Conservation (phyloP, 148 eudicot genomes). For the Chenopodium berlandieri region DNA sequence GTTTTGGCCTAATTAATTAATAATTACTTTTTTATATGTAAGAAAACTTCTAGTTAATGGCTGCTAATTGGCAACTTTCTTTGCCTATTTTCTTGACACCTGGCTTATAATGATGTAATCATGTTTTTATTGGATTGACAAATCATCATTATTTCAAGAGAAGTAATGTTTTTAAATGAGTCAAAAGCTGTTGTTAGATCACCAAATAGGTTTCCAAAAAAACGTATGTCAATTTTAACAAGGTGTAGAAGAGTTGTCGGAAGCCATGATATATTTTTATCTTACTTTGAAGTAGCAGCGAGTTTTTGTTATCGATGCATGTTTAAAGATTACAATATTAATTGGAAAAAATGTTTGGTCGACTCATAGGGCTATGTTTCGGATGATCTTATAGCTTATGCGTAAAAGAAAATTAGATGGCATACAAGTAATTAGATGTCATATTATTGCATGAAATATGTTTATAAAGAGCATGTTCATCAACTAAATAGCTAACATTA, state of each 20-base stretch:
- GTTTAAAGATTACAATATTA: not conserved
- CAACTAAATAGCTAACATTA: too few species aligned
- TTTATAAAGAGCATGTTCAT: too few species aligned
- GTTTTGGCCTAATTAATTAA: not conserved
- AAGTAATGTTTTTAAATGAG: not conserved
- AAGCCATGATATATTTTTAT: not conserved
- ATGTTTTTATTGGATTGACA: not conserved
- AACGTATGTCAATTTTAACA: not conserved
- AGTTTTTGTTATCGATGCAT: not conserved
- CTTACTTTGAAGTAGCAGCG: not conserved
- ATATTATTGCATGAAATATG: too few species aligned
- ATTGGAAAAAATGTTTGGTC: too few species aligned
- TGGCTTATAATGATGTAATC: conserved; percentile 21
- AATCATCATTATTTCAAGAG: not conserved
- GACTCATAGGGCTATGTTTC: too few species aligned
- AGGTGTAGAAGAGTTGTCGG: not conserved
- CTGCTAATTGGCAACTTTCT: not conserved
- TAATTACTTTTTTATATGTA: not conserved
- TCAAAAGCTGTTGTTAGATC: conserved; percentile 33
- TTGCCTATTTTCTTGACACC: conserved; percentile 1
- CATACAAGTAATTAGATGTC: too few species aligned
- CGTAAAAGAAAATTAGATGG: too few species aligned
- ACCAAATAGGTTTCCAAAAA: conserved; percentile 29
- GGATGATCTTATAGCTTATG: too few species aligned
- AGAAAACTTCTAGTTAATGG: not conserved